Evolutionary conservation across 2,329 filamentous ascomycete species (phyloP).

Genomic region (Penicillium glabrum): DNA sequence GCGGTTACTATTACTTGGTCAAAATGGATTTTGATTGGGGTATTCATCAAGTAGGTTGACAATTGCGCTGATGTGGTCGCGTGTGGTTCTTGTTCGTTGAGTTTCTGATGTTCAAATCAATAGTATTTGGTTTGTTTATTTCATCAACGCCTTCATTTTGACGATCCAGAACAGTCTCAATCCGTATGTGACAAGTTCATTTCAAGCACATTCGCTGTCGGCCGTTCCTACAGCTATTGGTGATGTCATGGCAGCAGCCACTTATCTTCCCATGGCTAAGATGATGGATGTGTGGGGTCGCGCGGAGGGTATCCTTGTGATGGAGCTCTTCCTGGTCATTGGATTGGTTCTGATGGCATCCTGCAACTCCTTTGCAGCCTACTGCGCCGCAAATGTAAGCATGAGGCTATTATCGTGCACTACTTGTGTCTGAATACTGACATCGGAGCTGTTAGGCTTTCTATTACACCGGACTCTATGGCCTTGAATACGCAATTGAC

Average conservation of each 20-base stretch:
- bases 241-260: slow-evolving; percentile 56
- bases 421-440: neutral
- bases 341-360: slow-evolving; percentile 62
- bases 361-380: slow-evolving; percentile 60
- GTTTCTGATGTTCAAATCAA: neutral
- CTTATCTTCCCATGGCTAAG: slow-evolving; percentile 63
- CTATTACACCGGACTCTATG: slow-evolving; percentile 54
- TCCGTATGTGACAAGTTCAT: slow-evolving; percentile 55
- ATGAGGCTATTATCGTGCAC: no score
- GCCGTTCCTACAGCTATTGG: slow-evolving; percentile 56
- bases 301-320: slow-evolving; percentile 56
- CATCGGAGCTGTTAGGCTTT: slow-evolving; percentile 29
- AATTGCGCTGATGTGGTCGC: neutral
- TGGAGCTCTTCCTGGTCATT: slow-evolving; percentile 47
- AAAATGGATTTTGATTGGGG: slow-evolving; percentile 37
- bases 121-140: slow-evolving; percentile 46
- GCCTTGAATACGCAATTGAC: slow-evolving; percentile 56
- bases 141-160: slow-evolving; percentile 43
- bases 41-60: slow-evolving; percentile 40
- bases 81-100: neutral
- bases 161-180: slow-evolving; percentile 42
- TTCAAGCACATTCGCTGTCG: slow-evolving; percentile 54
- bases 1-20: slow-evolving; percentile 48
- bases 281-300: slow-evolving; percentile 64
- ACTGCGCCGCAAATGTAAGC: slow-evolving; percentile 56